A percentile compares a stretch with the other conserved stretches of the same genome.
These are phyloP conservation scores for Fusarium piperis DNA, from an alignment of 2,329 filamentous ascomycete species.

Conservation along the genomic window DNA sequence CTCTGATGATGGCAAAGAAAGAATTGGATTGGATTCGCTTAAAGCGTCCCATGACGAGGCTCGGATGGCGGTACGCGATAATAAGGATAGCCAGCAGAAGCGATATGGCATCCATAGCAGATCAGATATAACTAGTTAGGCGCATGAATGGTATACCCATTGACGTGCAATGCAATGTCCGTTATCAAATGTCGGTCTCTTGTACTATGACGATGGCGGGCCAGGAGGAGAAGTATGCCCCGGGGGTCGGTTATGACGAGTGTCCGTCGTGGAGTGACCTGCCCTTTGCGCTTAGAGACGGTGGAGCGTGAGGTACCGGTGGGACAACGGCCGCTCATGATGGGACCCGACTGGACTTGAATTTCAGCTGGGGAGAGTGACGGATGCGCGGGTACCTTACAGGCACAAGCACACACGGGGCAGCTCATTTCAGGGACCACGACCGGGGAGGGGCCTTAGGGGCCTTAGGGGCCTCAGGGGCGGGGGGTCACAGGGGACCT, in stretches of 20 bases:
- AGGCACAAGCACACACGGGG: conserved; percentile 12
- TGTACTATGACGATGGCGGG: background rate
- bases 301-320: conserved; percentile 16
- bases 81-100: background rate
- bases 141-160: background rate
- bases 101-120: background rate
- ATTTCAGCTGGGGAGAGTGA: conserved; percentile 20
- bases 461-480: background rate
- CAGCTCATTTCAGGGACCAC: conserved; percentile 36
- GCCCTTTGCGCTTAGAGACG: background rate
- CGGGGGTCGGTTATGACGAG: background rate
- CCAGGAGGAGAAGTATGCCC: background rate
- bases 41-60: background rate
- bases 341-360: conserved; percentile 9
- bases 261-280: conserved; percentile 9
- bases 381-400: conserved; percentile 32
- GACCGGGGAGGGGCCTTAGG: conserved; percentile 9
- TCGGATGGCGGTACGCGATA: background rate
- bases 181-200: background rate
- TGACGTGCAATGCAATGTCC: background rate
- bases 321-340: background rate
- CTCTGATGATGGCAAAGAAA: too few relatives aligned
- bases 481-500: background rate
- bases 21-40: background rate
- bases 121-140: background rate